phyloP scores from a whole-genome alignment of 345 rosid genomes.

The Hirschfeldia incana region DNA sequence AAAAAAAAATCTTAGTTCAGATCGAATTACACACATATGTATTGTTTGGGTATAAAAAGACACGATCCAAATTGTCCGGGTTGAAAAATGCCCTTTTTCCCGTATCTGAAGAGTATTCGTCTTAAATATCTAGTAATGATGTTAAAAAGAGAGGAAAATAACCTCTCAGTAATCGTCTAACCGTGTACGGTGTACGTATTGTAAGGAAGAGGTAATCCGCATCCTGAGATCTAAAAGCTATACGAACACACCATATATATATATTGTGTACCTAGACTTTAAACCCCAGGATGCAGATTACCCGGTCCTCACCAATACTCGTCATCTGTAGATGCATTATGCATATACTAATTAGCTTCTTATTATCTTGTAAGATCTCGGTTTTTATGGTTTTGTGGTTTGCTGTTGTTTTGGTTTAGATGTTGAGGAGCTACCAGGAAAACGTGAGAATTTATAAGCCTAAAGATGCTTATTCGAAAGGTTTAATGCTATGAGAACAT shows the following conservation, averaged over 20 bases:
- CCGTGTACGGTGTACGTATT: constrained; percentile 11
- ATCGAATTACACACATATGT: background rate
- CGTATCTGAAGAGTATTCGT: background rate
- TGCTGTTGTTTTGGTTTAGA: background rate
- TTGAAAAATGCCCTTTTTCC: background rate
- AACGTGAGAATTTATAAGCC: constrained; percentile 25
- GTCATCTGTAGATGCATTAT: background rate
- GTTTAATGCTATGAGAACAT: constrained; percentile 38
- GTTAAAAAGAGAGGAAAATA: background rate
- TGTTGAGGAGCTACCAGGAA: constrained; percentile 4
- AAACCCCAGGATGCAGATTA: constrained; percentile 47
- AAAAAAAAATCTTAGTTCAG: background rate
- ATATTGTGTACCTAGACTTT: background rate
- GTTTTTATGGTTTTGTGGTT: background rate
- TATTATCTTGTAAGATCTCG: background rate
- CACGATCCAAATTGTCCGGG: background rate
- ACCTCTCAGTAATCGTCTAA: constrained; percentile 9
- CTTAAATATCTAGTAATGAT: background rate
- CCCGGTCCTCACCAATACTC: constrained; percentile 36
- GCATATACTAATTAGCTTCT: background rate
- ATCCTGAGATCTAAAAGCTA: constrained; percentile 35
- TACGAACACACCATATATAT: background rate
- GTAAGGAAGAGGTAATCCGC: constrained; percentile 42
- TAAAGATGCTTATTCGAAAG: constrained; percentile 37
- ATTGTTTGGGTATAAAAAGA: too few species aligned